Evolutionary conservation across 805 yeast species (phyloP), one percentile per base, ranked within the genome.

Genomic region (Tetrapisispora namnaoensis): DNA sequence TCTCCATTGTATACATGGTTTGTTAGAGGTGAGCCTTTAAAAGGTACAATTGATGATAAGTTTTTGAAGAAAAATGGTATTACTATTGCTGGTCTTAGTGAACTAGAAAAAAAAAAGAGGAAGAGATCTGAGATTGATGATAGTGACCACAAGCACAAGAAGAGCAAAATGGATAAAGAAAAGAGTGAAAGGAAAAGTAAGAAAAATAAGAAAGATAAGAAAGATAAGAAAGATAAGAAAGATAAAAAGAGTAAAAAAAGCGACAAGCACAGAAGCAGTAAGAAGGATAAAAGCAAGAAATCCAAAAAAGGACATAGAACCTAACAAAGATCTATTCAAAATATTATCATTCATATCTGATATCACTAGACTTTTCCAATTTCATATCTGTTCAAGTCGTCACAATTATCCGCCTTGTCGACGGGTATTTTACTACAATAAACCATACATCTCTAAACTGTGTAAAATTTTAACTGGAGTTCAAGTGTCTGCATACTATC

Each of bases 1-100:
- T 83, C 93, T 5, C 95, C 95, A 1, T 68, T 93, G 48, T 93
- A 91, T 59, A 69, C 78, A 51, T 80, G 83, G 86, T 91, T 91
- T 71, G 95, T 89, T 1, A 76, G 78, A 55, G 99, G 98, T 0
- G 91, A 85, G 55, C 84, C 93, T 1, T 67, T 91, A 49, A 75
- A 77, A 38, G 98, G 97, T 1, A 85, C 95, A 0, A 77, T 79
- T 4, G 82, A 77, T 1, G 62, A 65, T 5, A 51, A 48, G 16
- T 37, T 49, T 22, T 36, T 34, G 37, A 47, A 48, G 45, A 38
- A 47, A 42, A 46, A 40, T 37, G 40, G 45, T 28, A 43, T 45
- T 18, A 42, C 53, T 7, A 47, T 50, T 20, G 39, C 47, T 10
- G 38, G 39, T 21, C 38, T 41, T 44, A 30, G 39, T 21, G 21